These are phyloP conservation scores for Inosperma sp. DNA, from an alignment of 768 basidiomycete species.

Conservation along the genomic window DNA sequence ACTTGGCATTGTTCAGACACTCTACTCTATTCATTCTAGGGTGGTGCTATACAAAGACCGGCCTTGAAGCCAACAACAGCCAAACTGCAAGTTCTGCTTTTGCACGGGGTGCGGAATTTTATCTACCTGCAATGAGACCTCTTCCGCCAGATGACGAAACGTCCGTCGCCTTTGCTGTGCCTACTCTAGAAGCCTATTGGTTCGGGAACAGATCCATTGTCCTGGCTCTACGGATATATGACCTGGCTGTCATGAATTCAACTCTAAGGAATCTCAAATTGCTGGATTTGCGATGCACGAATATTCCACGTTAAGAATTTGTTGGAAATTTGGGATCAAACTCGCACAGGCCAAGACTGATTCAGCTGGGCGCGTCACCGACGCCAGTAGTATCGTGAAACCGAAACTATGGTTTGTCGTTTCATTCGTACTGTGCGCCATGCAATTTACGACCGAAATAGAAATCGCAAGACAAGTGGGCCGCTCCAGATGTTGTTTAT, in stretches of 20 bases:
- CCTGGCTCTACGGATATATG: no score
- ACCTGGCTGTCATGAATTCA: no score
- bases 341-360: no score
- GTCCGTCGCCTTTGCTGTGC: conserved; percentile 26
- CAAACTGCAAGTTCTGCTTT: conserved; percentile 16
- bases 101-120: conserved; percentile 24
- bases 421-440: background rate
- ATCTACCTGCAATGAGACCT: conserved; percentile 27
- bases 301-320: no score
- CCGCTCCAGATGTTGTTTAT: conserved; percentile 2
- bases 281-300: no score
- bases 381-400: conserved; percentile 46
- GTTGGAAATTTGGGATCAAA: no score
- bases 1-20: conserved; percentile 1
- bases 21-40: conserved; percentile 17
- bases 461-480: conserved; percentile 5
- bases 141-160: conserved; percentile 39
- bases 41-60: conserved; percentile 27
- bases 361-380: conserved; percentile 44
- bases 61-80: conserved; percentile 15
- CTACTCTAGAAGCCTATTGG: conserved; percentile 33
- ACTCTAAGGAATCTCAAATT: no score
- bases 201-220: no score
- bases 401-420: background rate
- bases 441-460: conserved; percentile 5